Percentiles rank a stretch among this genome's conserved stretches.
phyloP scores from a whole-genome alignment of 441 rosid genomes.

The Breynia disticha region DNA sequence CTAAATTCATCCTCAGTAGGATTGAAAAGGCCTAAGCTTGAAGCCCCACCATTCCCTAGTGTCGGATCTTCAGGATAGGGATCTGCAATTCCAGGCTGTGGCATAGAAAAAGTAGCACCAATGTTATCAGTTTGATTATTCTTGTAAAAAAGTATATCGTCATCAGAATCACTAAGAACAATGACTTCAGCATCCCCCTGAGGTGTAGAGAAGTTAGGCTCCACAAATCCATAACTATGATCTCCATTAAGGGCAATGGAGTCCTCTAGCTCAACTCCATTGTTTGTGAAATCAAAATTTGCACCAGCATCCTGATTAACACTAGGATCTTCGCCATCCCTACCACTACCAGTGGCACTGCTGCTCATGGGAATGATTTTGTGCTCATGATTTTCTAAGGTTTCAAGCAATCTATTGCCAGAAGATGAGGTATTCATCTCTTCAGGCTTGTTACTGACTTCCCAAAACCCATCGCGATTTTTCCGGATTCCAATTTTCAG shows the following conservation, averaged over 20 bases:
- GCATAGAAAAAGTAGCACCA: slow-evolving; percentile 50
- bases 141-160: slow-evolving; percentile 46
- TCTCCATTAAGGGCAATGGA: slow-evolving; percentile 63
- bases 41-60: slow-evolving; percentile 38
- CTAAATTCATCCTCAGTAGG: slow-evolving; percentile 59
- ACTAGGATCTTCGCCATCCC: slow-evolving; percentile 92
- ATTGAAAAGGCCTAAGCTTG: slow-evolving; percentile 58
- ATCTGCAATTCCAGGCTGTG: slow-evolving; percentile 44
- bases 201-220: slow-evolving; percentile 41
- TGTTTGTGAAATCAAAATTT: slow-evolving; percentile 52
- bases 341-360: slow-evolving; percentile 87
- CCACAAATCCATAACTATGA: slow-evolving; percentile 41
- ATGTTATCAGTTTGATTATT: slow-evolving; percentile 41
- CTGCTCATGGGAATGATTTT: slow-evolving; percentile 83
- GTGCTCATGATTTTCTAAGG: slow-evolving; percentile 35
- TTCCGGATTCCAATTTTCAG: slow-evolving; percentile 90
- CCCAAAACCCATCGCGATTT: slow-evolving; percentile 81
- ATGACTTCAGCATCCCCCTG: slow-evolving; percentile 61
- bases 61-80: slow-evolving; percentile 55
- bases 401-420: slow-evolving; percentile 51
- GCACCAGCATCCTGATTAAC: slow-evolving; percentile 87
- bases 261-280: slow-evolving; percentile 71
- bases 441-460: slow-evolving; percentile 67
- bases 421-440: slow-evolving; percentile 55
- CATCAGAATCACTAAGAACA: slow-evolving; percentile 92